Evolutionary conservation across 2,329 filamentous ascomycete genomes (phyloP), one percentile per base, ranked within the genome.

Genomic region (Helotiales sp.): DNA sequence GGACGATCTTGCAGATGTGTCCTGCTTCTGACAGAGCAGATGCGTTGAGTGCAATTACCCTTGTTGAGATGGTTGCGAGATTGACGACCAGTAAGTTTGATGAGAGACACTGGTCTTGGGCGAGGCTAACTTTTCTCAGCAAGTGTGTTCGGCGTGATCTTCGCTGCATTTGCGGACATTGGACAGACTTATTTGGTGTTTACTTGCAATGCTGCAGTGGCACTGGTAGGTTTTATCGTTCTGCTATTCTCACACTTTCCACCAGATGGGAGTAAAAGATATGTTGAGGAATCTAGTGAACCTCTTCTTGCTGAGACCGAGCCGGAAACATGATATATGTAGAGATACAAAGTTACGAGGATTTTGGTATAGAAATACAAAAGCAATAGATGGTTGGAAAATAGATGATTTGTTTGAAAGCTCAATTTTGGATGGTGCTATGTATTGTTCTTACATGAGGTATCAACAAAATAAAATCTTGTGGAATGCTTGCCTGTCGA

Each of bases 1-100:
- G 87, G 0, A 85, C 87, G n/a, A 89, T 90, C 58, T 81, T 88
- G 0, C 82, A 88, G 56, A 87, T 90, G 85, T 86, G 86, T 44
- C 75, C 85, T 0, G 76, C 82, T 1, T 77, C 77, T 0, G 81
- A 87, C 55, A 78, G 87, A 0, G 79, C 82, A 0, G 87, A 91
- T 66, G 87, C 88, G 0, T 74, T 91, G 2, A 85, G 85, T 36
- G 86, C 85, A 0, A 85, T 91, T 12, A 89, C 85, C 0, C 74
- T 90, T 0, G 82, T 90, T 0, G 88, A 91, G 67, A 89, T 88
- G 62, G 79, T 89, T 30, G 87, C 86, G 0, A 76, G 81, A 24
- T 72, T 91, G 1, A 75, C 80, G 0, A 90, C 63, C 0, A 60
- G 59, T 65, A 55, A 57, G 63, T 52, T 30, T 36, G 13, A 22